Conservation (phyloP, 2,329 filamentous ascomycete genomes). For the Fusarium falciforme region DNA sequence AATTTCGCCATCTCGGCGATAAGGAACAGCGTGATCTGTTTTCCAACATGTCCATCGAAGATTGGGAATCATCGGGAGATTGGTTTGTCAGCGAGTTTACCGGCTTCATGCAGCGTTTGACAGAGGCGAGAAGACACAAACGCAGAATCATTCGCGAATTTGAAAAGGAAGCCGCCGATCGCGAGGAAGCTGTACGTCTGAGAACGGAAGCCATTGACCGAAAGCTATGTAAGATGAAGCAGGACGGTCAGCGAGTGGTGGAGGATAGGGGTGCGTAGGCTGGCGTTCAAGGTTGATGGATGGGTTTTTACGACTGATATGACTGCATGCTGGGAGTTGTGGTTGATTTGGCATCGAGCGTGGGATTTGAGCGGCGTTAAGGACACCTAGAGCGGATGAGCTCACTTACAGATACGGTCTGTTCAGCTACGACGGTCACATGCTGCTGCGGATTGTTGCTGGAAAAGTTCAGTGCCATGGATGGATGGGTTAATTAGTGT, state of each 20-base stretch:
- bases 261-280: slow-evolving; percentile 49
- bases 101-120: slow-evolving; percentile 60
- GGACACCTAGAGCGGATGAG: slow-evolving; percentile 20
- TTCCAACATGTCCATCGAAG: slow-evolving; percentile 62
- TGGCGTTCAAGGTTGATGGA: slow-evolving; percentile 10
- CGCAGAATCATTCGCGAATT: slow-evolving; percentile 62
- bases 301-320: slow-evolving; percentile 39
- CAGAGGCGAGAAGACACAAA: slow-evolving; percentile 61
- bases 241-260: slow-evolving; percentile 68
- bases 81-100: slow-evolving; percentile 69
- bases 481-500: slow-evolving; percentile 33
- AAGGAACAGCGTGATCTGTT: slow-evolving; percentile 64
- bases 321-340: slow-evolving; percentile 43
- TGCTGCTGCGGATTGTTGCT: slow-evolving; percentile 13
- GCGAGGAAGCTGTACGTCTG: slow-evolving; percentile 65
- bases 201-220: slow-evolving; percentile 66
- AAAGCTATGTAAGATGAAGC: slow-evolving; percentile 66
- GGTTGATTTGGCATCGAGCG: slow-evolving; percentile 30
- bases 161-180: slow-evolving; percentile 65
- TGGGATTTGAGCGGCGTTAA: slow-evolving; percentile 28
- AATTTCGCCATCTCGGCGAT: slow-evolving; percentile 60
- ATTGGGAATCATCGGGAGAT: slow-evolving; percentile 70
- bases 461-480: slow-evolving; percentile 28
- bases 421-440: slow-evolving; percentile 30
- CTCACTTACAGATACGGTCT: slow-evolving; percentile 22